Evolutionary conservation across 805 yeast species (phyloP).

Genomic region (Wilhelminamyces savonicus): DNA sequence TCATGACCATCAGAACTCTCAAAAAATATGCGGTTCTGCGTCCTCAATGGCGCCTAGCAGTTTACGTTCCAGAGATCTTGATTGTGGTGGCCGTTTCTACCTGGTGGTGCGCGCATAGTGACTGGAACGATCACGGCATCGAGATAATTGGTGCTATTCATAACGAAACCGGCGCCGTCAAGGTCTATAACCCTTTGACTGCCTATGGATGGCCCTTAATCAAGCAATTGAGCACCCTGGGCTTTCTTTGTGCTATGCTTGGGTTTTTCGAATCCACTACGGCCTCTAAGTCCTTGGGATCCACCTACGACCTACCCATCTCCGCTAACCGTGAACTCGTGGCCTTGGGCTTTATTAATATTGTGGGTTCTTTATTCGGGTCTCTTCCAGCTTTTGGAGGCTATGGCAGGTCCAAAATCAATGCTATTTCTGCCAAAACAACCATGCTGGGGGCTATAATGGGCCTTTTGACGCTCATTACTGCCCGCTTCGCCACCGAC

Average conservation of each 20-base stretch:
- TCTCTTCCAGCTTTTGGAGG: conserved; percentile 94
- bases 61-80: conserved; percentile 81
- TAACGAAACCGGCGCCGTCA: conserved; percentile 37
- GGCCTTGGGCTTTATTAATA: conserved; percentile 76
- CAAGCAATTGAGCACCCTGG: conserved; percentile 57
- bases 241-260: conserved; percentile 69
- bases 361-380: conserved; percentile 57
- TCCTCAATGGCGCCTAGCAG: conserved; percentile 6
- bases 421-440: conserved; percentile 77
- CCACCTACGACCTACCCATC: conserved; percentile 62
- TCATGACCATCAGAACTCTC: conserved; percentile 36
- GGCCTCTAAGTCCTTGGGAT: conserved; percentile 81
- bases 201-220: conserved; percentile 43
- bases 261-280: conserved; percentile 94
- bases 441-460: conserved; percentile 78
- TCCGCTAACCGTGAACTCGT: conserved; percentile 88
- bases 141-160: conserved; percentile 64
- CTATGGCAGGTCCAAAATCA: conserved; percentile 86
- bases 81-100: conserved; percentile 63
- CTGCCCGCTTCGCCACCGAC: conserved; percentile 54
- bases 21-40: conserved; percentile 18
- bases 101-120: conserved; percentile 37
- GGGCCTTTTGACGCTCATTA: conserved; percentile 68
- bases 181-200: conserved; percentile 52
- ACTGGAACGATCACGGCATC: conserved; percentile 53